Evolutionary conservation across 306 rosid genomes (phyloP), one percentile per base, ranked within the genome.

Genomic region (Senna siamea): DNA sequence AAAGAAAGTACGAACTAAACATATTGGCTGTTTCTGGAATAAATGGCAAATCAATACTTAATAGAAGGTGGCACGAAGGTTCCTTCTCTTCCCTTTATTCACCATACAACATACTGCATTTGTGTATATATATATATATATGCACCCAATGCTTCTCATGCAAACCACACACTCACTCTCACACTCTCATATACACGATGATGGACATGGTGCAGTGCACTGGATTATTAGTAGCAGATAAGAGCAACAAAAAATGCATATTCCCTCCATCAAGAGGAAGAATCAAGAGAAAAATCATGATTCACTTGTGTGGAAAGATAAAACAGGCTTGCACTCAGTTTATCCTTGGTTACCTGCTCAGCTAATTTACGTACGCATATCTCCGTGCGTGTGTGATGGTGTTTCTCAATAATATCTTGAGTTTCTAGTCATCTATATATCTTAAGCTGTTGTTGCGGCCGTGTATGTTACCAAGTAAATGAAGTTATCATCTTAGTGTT

Each of bases 221-320:
- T 1, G 48, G 3, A 3, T 18, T 60, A 38, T 46, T 34, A 15
- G 23, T 13, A 60, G 67, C 47, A 61, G 11, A 32, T 23, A 55
- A 55, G 67, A 35, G 17, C 26, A 53, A 35, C 10, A 50, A 9
- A 20, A 43, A 10, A 3, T 13, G 67, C 23, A 7, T 10, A 11
- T 13, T 18, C 20, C 81, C 67, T 34, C 79, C 72, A 0, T 40
- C 22, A 4, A 63, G 84, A 28, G 85, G 85, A 35, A 58, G 64
- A 14, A 58, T 76, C 64, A 76, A 76, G 69, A 66, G 81, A 60
- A 71, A 41, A 56, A 81, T 81, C 3, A 58, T 81, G 55, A 10
- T n/a, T 1, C 71, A 59, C 10, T 0, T 72, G 19, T 53, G 20
- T 68, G 19, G 40, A 5, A 64, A 35, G 9, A 22, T 76, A 3